Evolutionary conservation across 2,329 filamentous ascomycete genomes (phyloP), one percentile per base, ranked within the genome.

Genomic region (Sporothrix variecibatus): DNA sequence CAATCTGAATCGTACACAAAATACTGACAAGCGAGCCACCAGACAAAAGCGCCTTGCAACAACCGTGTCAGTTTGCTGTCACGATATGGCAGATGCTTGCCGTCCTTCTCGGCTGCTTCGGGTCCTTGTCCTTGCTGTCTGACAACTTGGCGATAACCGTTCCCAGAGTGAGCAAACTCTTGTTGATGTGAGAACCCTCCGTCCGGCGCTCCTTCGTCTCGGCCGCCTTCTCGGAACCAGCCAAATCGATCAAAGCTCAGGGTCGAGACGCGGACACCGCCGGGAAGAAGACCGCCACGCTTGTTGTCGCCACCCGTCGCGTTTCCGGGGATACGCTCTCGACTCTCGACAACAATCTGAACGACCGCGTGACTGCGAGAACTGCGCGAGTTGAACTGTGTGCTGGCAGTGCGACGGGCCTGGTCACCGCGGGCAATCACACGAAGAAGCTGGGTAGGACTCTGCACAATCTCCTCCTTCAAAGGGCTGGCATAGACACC

Each of bases 391-490:
- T 99, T 99, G 87, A 97, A 99, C 80, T 99, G 96, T 0, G 96
- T 99, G 81, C 95, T 97, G 74, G 94, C 94, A 1, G 94, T 97
- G 79, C 95, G 88, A 79, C 96, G 89, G 31, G 95, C 94, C 80
- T 97, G 91, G 81, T 99, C 96, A 79, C 96, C 96, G 73, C 95
- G 90, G 51, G 96, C 95, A 81, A 99, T 99, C 34, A 99, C 96
- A 78, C 96, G 90, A 60, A 99, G 85, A 38, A 99, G 87, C 81
- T 99, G 96, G 0, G 96, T 98, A 1, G 96, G 96, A 78, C 95
- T 98, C 83, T 99, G 96, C 40, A 99, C 96, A 78, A 99, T 99
- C 81, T 99, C 96, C 83, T 99, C 96, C 82, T 98, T 98, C 75
- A 99, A 84, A 1, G 96, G 96, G 23, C 93, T 97, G 28, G 96